phyloP scores from a whole-genome alignment of 176 grass and related monocot species.

The Oryza punctata region DNA sequence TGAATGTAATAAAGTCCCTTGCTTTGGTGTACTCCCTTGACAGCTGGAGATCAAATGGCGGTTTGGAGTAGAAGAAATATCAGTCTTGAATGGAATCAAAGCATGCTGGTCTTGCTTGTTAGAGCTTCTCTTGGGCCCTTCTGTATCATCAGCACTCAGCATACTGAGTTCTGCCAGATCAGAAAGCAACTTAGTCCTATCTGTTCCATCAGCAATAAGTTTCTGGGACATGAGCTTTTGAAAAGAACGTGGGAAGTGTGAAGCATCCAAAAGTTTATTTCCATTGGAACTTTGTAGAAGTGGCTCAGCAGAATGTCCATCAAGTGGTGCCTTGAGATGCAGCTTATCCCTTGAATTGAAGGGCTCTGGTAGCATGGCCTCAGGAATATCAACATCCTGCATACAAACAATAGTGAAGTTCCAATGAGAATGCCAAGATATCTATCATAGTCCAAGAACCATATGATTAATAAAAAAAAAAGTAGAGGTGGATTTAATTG shows the following conservation, averaged over 20 bases:
- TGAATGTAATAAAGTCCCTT: conserved; percentile 41
- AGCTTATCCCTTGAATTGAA: conserved; percentile 59
- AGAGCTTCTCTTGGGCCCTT: conserved; percentile 24
- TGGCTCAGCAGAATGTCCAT: conserved; percentile 34
- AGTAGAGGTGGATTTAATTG: too few relatives aligned
- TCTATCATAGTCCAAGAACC: not conserved
- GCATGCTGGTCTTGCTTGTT: conserved; percentile 26
- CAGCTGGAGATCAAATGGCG: conserved; percentile 18
- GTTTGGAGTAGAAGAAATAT: conserved; percentile 44
- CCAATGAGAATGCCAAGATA: conserved; percentile 24
- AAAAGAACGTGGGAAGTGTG: conserved; percentile 82
- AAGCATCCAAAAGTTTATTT: conserved; percentile 53
- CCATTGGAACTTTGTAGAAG: conserved; percentile 38
- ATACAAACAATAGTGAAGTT: conserved; percentile 23
- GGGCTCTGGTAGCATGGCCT: conserved; percentile 83
- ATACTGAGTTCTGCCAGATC: conserved; percentile 27
- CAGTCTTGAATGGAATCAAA: conserved; percentile 18
- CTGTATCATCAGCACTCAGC: conserved; percentile 27
- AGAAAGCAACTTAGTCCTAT: conserved; percentile 57
- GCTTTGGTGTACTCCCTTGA: conserved; percentile 64
- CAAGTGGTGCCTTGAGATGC: conserved; percentile 40
- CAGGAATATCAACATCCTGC: conserved; percentile 72
- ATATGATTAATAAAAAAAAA: conserved; percentile 7
- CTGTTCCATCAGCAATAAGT: conserved; percentile 37
- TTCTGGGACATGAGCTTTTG: conserved; percentile 67